These are phyloP conservation scores for Salix koriyanagi DNA, from an alignment of 345 rosid genomes.

Conservation along the genomic window DNA sequence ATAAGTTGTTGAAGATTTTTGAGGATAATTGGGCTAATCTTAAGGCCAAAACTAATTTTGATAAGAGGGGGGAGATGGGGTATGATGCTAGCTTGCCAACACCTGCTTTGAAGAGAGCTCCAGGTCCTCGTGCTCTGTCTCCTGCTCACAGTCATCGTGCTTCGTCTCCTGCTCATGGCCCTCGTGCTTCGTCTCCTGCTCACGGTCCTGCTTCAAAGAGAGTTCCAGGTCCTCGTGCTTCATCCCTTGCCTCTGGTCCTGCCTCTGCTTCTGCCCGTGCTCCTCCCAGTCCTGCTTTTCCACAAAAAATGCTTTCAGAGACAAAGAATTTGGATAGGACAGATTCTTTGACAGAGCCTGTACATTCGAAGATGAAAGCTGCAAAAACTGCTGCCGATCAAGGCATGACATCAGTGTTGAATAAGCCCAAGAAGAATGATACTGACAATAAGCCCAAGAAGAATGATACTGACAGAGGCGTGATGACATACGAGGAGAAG, in stretches of 20 bases:
- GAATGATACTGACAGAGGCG: constrained; percentile 42
- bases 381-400: not conserved
- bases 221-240: too few relatives aligned
- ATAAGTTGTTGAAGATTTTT: constrained; percentile 48
- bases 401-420: constrained; percentile 22
- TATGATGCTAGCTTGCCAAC: constrained; percentile 20
- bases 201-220: not conserved
- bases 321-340: constrained; percentile 35
- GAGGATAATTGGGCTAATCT: constrained; percentile 62
- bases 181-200: not conserved
- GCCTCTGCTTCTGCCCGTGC: constrained; percentile 11
- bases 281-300: constrained; percentile 10
- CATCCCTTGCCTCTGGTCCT: not conserved
- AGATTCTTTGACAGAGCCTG: constrained; percentile 39
- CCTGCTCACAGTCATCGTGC: not conserved
- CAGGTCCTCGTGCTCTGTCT: constrained; percentile 13
- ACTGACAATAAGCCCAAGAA: constrained; percentile 45
- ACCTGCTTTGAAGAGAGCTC: constrained; percentile 28
- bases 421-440: constrained; percentile 45
- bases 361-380: constrained; percentile 27
- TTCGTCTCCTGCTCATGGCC: not conserved
- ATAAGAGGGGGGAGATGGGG: constrained; percentile 24
- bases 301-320: constrained; percentile 16
- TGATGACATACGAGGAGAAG: constrained; percentile 81
- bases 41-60: constrained; percentile 35